Base-by-base conservation (phyloP, 495 filamentous ascomycete genomes). In the Podospora pseudopauciseta region DNA sequence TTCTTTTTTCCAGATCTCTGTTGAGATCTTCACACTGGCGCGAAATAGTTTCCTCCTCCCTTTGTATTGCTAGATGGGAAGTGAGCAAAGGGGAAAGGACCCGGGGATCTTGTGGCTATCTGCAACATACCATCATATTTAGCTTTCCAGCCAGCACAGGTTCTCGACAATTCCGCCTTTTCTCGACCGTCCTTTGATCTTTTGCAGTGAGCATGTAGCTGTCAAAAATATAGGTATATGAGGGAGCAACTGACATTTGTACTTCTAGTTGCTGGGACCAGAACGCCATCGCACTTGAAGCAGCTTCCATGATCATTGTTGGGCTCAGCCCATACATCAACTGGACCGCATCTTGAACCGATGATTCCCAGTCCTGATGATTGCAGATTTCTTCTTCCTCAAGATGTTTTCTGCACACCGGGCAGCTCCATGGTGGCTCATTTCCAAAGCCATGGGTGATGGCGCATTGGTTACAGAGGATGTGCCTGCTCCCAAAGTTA, bases 281-380 rank as follows among this genome's bases (percentile, higher is more conserved):
- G 74, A 97, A 97, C 18, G 84, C 87, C 65, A 97, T 77, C 4
- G 90, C 95, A 66, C 92, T 85, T 15, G 90, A 90, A 62, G 94
- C 91, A 72, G 92, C 96, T 74, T 97, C 95, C 86, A 97, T 93
- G 64, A 99, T 91, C 13, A 89, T 86, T 54, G 85, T 90, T 2
- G 95, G 95, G 65, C 86, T 91, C 5, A 97, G 79, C 0, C 95
- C 95, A 76, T 91, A 92, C 16, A 99, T 81, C 11, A 95, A 49
- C 39, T 49, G 39, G 39, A 49, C 39, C 15, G 39, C 39, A 16
- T 49, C 39, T 16, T 49, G 39, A 13, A 49, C 39, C 89, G 68
- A 92, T 92, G 0, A 92, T 94, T 97, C 97, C 83, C 96, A 97
- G 69, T 97, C 95, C 75, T 97, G 90, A 88, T 0, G 94, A 94